Percentiles rank a stretch among this genome's conserved stretches.
Evolutionary conservation across 768 basidiomycete species (phyloP).

Genomic region (Suillus tomentosus): DNA sequence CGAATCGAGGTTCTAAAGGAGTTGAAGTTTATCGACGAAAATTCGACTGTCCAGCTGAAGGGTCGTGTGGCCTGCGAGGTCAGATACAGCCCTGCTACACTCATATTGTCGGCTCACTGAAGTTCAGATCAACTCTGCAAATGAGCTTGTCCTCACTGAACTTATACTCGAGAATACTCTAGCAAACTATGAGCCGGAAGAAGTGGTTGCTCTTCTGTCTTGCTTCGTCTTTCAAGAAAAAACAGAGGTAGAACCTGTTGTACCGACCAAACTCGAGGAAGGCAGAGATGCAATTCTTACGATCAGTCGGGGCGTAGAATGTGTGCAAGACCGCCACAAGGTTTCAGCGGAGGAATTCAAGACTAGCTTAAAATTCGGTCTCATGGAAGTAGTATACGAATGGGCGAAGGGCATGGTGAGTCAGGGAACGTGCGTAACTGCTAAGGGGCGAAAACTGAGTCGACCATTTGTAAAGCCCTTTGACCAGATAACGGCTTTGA

Average conservation of each 20-base stretch:
- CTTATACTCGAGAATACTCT: conserved; percentile 95
- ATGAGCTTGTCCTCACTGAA: conserved; percentile 94
- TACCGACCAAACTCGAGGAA: conserved; percentile 77
- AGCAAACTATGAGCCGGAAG: conserved; percentile 88
- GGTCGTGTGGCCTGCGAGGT: conserved; percentile 99
- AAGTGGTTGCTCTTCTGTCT: conserved; percentile 93
- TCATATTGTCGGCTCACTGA: conserved; percentile 11
- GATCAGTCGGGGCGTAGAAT: conserved; percentile 77
- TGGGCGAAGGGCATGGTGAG: conserved; percentile 99
- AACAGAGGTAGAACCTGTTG: conserved; percentile 82
- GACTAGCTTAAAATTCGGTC: conserved; percentile 81
- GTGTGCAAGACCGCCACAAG: conserved; percentile 78
- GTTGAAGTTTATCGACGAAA: conserved; percentile 92
- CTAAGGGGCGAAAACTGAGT: neutral
- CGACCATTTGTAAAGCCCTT: conserved; percentile 67
- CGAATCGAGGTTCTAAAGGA: conserved; percentile 88
- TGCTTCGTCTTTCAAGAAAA: conserved; percentile 99
- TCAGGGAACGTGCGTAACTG: neutral
- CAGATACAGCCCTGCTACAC: conserved; percentile 11
- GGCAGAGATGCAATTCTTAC: conserved; percentile 78
- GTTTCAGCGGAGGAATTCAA: conserved; percentile 81
- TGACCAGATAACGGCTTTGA: conserved; percentile 88
- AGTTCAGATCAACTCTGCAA: conserved; percentile 95
- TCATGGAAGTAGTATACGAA: conserved; percentile 97
- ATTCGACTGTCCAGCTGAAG: conserved; percentile 93